phyloP scores from a whole-genome alignment of 1,284 basidiomycete species.

The Irpex sp. region DNA sequence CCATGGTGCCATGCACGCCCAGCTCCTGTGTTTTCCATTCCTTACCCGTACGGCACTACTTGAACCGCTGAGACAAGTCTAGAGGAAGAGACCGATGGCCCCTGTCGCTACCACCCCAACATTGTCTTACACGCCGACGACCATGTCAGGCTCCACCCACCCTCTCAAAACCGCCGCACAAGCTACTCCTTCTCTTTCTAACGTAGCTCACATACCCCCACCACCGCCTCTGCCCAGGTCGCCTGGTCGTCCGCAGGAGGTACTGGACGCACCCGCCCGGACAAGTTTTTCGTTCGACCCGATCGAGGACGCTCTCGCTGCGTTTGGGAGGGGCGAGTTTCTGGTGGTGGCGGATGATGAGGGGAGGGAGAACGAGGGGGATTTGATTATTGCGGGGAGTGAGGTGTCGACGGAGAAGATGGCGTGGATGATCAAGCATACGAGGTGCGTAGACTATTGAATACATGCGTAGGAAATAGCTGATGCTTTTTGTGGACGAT shows the following conservation, averaged over 20 bases:
- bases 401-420: slow-evolving; percentile 92
- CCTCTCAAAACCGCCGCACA: slow-evolving; percentile 9
- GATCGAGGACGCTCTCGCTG: slow-evolving; percentile 77
- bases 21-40: neutral
- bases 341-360: slow-evolving; percentile 97
- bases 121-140: slow-evolving; percentile 1
- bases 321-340: slow-evolving; percentile 83
- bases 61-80: neutral
- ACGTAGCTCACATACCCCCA: slow-evolving; percentile 13
- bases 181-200: slow-evolving; percentile 4
- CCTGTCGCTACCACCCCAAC: slow-evolving; percentile 13
- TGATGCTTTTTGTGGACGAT: neutral
- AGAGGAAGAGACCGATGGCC: slow-evolving; percentile 9
- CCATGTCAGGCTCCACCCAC: slow-evolving; percentile 4
- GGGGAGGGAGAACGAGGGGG: slow-evolving; percentile 91
- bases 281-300: slow-evolving; percentile 51
- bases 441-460: slow-evolving; percentile 58
- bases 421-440: slow-evolving; percentile 98
- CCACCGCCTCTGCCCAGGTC: slow-evolving; percentile 15
- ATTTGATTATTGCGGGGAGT: slow-evolving; percentile 83
- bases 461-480: neutral
- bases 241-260: slow-evolving; percentile 24
- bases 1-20: neutral
- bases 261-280: slow-evolving; percentile 20
- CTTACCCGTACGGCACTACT: no score